Percentiles rank a stretch among this genome's conserved stretches.
phyloP scores from a whole-genome alignment of 768 basidiomycete genomes.

The Hortiboletus campestris region DNA sequence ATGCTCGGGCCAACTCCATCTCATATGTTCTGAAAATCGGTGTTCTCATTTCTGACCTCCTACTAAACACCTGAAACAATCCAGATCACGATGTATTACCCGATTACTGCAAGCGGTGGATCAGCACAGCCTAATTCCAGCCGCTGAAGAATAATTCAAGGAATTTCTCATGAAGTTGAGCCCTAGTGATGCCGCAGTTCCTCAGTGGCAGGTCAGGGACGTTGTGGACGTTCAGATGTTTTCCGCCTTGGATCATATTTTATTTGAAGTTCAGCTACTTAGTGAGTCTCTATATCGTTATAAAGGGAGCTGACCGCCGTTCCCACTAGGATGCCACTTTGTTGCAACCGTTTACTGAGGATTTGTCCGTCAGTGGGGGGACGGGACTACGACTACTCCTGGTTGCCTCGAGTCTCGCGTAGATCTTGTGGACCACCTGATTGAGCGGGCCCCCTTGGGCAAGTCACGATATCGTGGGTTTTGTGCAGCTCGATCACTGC shows the following conservation, averaged over 20 bases:
- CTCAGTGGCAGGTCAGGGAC: constrained; percentile 4
- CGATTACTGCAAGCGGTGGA: neutral
- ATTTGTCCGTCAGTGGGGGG: constrained; percentile 3
- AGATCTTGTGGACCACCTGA: neutral
- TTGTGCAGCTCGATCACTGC: neutral
- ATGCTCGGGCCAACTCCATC: neutral
- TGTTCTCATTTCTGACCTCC: neutral
- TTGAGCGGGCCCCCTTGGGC: neutral
- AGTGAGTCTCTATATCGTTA: neutral
- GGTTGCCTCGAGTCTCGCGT: neutral
- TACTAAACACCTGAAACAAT: neutral
- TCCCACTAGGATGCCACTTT: constrained; percentile 1
- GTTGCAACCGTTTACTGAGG: neutral
- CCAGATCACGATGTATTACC: neutral
- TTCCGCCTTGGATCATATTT: neutral
- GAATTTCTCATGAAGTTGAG: neutral
- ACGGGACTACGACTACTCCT: no score
- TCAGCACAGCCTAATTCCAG: neutral
- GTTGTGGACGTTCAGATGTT: neutral
- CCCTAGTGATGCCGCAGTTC: neutral
- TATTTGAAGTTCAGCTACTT: neutral
- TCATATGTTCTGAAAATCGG: neutral
- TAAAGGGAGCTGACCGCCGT: neutral
- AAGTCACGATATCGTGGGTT: neutral
- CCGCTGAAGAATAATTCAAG: neutral